Percentiles rank a stretch among this genome's conserved stretches.
phyloP scores from a whole-genome alignment of 345 rosid genomes.

The Lagerstroemia speciosa region DNA sequence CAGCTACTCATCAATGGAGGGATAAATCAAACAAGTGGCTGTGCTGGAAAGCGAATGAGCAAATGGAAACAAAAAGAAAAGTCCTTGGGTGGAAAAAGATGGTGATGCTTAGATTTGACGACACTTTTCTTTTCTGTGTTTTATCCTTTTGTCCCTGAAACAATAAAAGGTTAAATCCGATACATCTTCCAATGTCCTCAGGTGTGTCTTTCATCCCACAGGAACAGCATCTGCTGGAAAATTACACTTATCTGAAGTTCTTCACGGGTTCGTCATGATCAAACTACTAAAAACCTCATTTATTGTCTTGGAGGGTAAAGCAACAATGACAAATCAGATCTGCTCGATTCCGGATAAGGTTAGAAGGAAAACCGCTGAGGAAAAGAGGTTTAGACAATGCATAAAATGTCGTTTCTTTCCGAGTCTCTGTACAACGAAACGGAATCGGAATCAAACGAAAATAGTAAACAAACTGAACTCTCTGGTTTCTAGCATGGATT shows the following conservation, averaged over 20 bases:
- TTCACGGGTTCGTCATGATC: background rate
- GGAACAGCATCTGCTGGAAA: background rate
- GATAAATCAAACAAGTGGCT: constrained; percentile 9
- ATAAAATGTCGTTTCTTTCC: background rate
- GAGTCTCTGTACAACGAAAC: background rate
- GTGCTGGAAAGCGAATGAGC: constrained; percentile 7
- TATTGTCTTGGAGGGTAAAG: background rate
- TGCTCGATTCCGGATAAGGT: background rate
- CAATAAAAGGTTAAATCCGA: constrained; percentile 9
- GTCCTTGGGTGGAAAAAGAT: constrained; percentile 9
- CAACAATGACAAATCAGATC: background rate
- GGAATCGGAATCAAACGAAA: background rate
- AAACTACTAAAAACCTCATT: background rate
- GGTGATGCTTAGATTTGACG: constrained; percentile 9
- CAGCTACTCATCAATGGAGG: constrained; percentile 1
- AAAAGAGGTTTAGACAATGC: background rate
- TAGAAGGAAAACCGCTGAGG: background rate
- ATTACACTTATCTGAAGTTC: background rate
- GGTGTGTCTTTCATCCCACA: background rate
- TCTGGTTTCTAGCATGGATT: too few species aligned
- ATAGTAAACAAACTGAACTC: background rate
- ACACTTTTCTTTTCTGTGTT: background rate
- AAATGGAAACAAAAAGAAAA: constrained; percentile 15
- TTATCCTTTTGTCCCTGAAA: background rate
- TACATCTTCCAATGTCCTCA: constrained; percentile 6